Evolutionary conservation across 2,329 filamentous ascomycete species (phyloP).

Genomic region (Ophioceras dolichostomum): DNA sequence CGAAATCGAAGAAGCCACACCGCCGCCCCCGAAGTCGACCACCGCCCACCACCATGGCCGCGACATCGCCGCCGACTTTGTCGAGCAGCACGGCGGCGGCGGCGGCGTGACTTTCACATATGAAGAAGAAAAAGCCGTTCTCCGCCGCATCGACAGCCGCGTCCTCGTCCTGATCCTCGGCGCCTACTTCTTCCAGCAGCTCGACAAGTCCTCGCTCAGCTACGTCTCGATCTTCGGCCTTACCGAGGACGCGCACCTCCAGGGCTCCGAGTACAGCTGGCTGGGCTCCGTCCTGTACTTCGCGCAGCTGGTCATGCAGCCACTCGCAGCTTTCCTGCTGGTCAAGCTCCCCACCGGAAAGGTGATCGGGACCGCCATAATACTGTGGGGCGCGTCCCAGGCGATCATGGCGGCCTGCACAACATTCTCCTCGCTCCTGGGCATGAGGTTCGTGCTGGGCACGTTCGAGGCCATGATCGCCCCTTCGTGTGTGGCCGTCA

Average conservation of each 20-base stretch:
- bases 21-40: no score
- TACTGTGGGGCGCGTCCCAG: constrained; percentile 31
- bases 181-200: constrained; percentile 46
- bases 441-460: constrained; percentile 18
- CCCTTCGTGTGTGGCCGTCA: constrained; percentile 33
- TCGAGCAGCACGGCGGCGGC: constrained; percentile 19
- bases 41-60: no score
- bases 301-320: constrained; percentile 48
- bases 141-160: constrained; percentile 34
- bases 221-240: constrained; percentile 34
- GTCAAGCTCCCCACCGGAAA: constrained; percentile 48
- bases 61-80: constrained; percentile 32
- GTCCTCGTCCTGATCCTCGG: constrained; percentile 37
- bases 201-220: constrained; percentile 33
- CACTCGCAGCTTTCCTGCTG: constrained; percentile 45
- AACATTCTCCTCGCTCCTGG: constrained; percentile 14
- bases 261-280: constrained; percentile 9
- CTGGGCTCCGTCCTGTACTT: constrained; percentile 45
- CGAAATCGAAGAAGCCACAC: no score
- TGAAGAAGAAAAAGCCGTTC: constrained; percentile 33
- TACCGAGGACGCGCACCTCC: constrained; percentile 26
- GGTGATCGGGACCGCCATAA: constrained; percentile 37
- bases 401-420: constrained; percentile 17
- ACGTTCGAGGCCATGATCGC: constrained; percentile 24
- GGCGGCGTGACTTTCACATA: constrained; percentile 27